Percentiles rank a stretch among this genome's conserved stretches.
phyloP scores from a whole-genome alignment of 2,329 filamentous ascomycete genomes.

The Aureobasidium zeae region DNA sequence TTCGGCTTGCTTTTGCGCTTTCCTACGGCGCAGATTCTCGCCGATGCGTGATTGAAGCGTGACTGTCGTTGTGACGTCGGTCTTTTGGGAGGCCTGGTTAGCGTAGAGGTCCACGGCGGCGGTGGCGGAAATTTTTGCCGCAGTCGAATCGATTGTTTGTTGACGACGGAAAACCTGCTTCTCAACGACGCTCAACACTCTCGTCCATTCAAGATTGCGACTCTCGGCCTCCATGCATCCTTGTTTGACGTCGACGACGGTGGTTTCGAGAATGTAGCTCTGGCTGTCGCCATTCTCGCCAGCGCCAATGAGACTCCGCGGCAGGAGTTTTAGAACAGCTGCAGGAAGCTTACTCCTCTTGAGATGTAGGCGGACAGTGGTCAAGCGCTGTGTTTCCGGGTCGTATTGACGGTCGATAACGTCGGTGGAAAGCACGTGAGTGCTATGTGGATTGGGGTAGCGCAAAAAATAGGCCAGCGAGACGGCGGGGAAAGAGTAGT shows the following conservation, averaged over 20 bases:
- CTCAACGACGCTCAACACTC: slow-evolving; percentile 69
- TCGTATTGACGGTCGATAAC: slow-evolving; percentile 69
- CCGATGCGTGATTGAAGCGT: slow-evolving; percentile 64
- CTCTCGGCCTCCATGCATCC: slow-evolving; percentile 79
- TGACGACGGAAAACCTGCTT: slow-evolving; percentile 58
- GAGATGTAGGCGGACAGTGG: slow-evolving; percentile 70
- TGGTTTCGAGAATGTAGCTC: slow-evolving; percentile 71
- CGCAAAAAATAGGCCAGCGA: slow-evolving; percentile 84
- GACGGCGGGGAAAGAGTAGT: slow-evolving; percentile 74
- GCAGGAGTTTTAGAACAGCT: slow-evolving; percentile 66
- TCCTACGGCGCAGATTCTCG: slow-evolving; percentile 52
- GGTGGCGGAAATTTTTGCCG: slow-evolving; percentile 7
- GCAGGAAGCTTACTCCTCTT: slow-evolving; percentile 72
- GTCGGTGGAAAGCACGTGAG: slow-evolving; percentile 74
- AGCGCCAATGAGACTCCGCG: slow-evolving; percentile 56
- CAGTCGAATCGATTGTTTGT: not conserved
- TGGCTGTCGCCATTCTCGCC: slow-evolving; percentile 52
- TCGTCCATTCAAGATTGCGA: slow-evolving; percentile 72
- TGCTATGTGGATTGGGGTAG: slow-evolving; percentile 77
- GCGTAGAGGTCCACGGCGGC: slow-evolving; percentile 9
- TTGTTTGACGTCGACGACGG: slow-evolving; percentile 66
- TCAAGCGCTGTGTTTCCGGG: slow-evolving; percentile 60
- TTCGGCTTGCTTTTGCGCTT: slow-evolving; percentile 35
- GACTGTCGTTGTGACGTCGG: slow-evolving; percentile 64
- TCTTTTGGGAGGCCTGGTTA: slow-evolving; percentile 34